Evolutionary conservation across 148 eudicot species (phyloP), one percentile per base, ranked within the genome.

Genomic region (Gaultheria prostrata): DNA sequence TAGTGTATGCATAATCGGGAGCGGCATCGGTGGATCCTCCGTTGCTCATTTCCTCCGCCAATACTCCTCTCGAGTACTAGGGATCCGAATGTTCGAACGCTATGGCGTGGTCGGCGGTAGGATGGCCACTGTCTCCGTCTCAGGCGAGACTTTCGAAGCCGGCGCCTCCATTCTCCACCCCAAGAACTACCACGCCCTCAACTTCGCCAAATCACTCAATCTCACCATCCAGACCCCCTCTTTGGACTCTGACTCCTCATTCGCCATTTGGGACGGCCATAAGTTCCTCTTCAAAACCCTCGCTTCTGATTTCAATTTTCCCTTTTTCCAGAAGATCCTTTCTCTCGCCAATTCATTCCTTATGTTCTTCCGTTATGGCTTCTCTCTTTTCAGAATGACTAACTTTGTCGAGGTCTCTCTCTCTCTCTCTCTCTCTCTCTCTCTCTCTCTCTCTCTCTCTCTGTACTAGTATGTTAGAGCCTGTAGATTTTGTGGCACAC

Each of bases 101-200:
- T 87, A 91, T 87, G 84, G 49, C 78, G 77, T 89, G 82, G 91
- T 93, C 59, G 98, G 98, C 0, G 98, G 98, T 24, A 95, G 98
- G 43, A 93, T 94, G 98, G 90, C 98, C 30, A 93, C 94, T 4
- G 92, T 96, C 56, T 85, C 91, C 15, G 78, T 96, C 54, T 84
- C 87, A 70, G 92, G 90, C 33, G 89, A 94, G 21, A 94, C 92
- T 20, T 94, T 94, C 84, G 98, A 96, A 74, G 98, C 98, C 45
- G 98, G 98, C 18, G 98, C 92, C 2, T 91, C 98, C 8, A 90
- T 94, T 83, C 89, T 96, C 30, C 98, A 96, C 79, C 97, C 98
- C 3, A 89, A 89, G 81, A 96, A 96, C 75, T 93, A 87, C 80
- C 94, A 96, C 78, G 90, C 90, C 65, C 32, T 87, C 48, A 88